Base-by-base conservation (phyloP, 495 filamentous ascomycete species). In the Staphylotrichum tortipilum region DNA sequence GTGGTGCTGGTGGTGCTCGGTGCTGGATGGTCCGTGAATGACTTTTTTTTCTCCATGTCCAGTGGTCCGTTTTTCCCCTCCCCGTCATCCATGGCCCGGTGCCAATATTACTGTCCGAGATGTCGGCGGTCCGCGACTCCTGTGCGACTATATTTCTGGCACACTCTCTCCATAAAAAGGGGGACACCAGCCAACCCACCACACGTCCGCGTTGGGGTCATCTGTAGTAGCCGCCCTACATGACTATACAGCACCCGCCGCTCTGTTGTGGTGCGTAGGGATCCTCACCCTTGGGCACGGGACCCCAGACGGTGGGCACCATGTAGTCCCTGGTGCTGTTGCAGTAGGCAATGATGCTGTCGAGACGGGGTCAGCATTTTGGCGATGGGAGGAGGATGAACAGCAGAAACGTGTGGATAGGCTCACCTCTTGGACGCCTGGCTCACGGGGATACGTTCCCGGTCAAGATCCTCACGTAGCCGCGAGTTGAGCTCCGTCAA, bases 321-420 rank as follows among this genome's bases (percentile, higher is more conserved):
- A 98, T 98, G 68, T 90, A 97, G 66, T 98, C 92, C 69, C 88
- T 87, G 56, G 92, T 96, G 67, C 83, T 87, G 64, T 90, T 91
- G 70, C 89, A 95, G 69, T 96, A 97, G 53, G 84, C 83, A 63
- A 98, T 96, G 64, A 97, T 84, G 54, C 92, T 98, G 65, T 53
- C 37, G 6, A 11, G 11, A 14, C 7, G 24, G 56, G 38, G 46
- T 59, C 24, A 47, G 44, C 35, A 22, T 5, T 10, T n/a, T n/a
- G n/a, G n/a, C n/a, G 12, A 7, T 14, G 40, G 19, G 37, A 37
- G 23, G 33, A 38, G 26, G 21, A 41, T 11, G 14, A 44, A 4
- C 29, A 31, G 14, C n/a, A 43, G 12, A 11, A 12, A 11, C 2
- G 18, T 4, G n/a, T n/a, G 22, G 2, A 15, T 41, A n/a, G n/a